phyloP scores from a whole-genome alignment of 1,139 yeast genomes.

The Arxiozyma heterogenica region DNA sequence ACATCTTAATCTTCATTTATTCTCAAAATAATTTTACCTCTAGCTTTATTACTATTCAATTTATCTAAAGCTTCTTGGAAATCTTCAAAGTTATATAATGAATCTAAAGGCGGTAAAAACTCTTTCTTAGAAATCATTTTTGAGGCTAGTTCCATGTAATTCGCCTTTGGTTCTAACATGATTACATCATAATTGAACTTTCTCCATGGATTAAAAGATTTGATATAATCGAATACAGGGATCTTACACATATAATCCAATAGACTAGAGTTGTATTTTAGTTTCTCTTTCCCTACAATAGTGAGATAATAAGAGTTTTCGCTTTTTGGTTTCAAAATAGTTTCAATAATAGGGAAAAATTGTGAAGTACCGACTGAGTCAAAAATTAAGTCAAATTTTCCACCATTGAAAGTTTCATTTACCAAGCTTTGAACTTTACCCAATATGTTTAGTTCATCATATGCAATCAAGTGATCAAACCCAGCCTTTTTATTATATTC shows the following conservation, averaged over 20 bases:
- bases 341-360: conserved; percentile 31
- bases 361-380: conserved; percentile 41
- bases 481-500: conserved; percentile 41
- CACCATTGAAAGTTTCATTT: conserved; percentile 26
- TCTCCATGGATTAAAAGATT: conserved; percentile 51
- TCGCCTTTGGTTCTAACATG: conserved; percentile 16
- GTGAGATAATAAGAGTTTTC: conserved; percentile 41
- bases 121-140: conserved; percentile 37
- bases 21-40: conserved; percentile 52
- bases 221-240: conserved; percentile 31
- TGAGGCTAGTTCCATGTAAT: conserved; percentile 30
- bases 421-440: conserved; percentile 31
- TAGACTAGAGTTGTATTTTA: conserved; percentile 18
- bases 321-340: conserved; percentile 35
- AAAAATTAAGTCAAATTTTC: conserved; percentile 39
- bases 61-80: conserved; percentile 42
- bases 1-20: neutral
- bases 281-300: conserved; percentile 41
- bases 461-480: conserved; percentile 45
- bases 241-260: conserved; percentile 29
- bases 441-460: conserved; percentile 32
- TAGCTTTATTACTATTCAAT: conserved; percentile 40
- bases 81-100: conserved; percentile 42
- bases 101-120: conserved; percentile 43
- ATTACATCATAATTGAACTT: conserved; percentile 31